Base-by-base conservation (phyloP, 345 rosid species). In the Laguncularia racemosa region DNA sequence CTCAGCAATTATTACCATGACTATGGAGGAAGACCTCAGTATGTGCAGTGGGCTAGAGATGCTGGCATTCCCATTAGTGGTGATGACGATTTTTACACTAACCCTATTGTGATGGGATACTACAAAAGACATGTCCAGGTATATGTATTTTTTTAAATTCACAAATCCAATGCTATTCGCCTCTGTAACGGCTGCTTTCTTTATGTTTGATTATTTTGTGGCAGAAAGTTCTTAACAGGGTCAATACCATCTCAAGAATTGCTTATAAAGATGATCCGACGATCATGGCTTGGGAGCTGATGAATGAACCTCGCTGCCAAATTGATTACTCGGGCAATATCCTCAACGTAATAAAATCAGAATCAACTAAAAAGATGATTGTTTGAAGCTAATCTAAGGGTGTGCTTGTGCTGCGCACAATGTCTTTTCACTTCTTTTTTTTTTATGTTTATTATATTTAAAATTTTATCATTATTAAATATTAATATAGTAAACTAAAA, bases 221-320 rank as follows among this genome's bases (percentile, higher is more conserved):
- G 13, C 70, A 72, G 78, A 77, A 21, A 60, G 71, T 77, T 12
- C 58, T 78, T 44, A 67, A 77, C 12, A 67, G 78, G 55, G 49
- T 61, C 51, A 76, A 69, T 47, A 73, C 74, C 3, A 44, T 78
- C 17, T 71, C 74, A 14, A 50, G 70, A 26, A 52, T 64, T 0
- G 69, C 73, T n/a, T 75, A 81, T 17, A 68, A 64, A 48, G 79
- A 81, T 13, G 81, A 81, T 3, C 73, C 77, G 0, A 61, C 73
- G 1, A 70, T 78, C 58, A 78, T 81, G 75, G 86, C 71, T 2
- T 78, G 86, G 83, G 83, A 81, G 28, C 75, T 75, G 11, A 78
- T 75, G 48, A 81, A 78, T 13, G 83, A 78, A 58, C 78, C 81
- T 3, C 71, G 77, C 16, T 78, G 77, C 63, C 67, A 57, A 53